phyloP scores from a whole-genome alignment of 192 early-diverging fungal species.

The Podila verticillata region DNA sequence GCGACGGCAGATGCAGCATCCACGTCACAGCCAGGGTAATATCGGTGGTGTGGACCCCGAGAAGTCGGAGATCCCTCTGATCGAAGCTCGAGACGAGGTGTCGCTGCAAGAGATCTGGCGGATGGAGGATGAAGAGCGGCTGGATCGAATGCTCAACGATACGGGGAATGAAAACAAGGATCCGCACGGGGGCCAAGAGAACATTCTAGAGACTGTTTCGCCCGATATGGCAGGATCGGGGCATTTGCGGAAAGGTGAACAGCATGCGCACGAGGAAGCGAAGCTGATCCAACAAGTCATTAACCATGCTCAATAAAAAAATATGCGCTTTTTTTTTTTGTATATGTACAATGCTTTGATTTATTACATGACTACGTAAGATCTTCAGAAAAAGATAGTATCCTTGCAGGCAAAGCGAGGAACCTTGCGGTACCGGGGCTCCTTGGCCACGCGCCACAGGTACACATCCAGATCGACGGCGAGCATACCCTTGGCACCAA shows the following conservation, averaged over 20 bases:
- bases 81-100: constrained; percentile 33
- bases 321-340: no score
- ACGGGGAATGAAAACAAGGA: not conserved
- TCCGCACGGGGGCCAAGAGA: not conserved
- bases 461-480: constrained; percentile 71
- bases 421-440: constrained; percentile 64
- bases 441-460: constrained; percentile 81
- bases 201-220: not conserved
- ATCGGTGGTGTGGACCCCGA: not conserved
- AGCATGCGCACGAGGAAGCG: constrained; percentile 36
- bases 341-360: no score
- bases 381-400: constrained; percentile 73
- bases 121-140: constrained; percentile 44
- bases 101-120: constrained; percentile 45
- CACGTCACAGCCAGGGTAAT: no score
- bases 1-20: not conserved
- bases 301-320: not conserved
- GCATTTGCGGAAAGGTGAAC: constrained; percentile 22
- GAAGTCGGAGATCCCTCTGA: constrained; percentile 17
- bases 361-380: not conserved
- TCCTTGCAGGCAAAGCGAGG: constrained; percentile 67
- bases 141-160: constrained; percentile 12
- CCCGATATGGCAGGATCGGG: not conserved
- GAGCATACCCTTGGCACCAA: constrained; percentile 42
- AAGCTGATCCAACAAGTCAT: constrained; percentile 20